phyloP scores from a whole-genome alignment of 2,329 filamentous ascomycete species.

The Drechslerella stenobrocha region DNA sequence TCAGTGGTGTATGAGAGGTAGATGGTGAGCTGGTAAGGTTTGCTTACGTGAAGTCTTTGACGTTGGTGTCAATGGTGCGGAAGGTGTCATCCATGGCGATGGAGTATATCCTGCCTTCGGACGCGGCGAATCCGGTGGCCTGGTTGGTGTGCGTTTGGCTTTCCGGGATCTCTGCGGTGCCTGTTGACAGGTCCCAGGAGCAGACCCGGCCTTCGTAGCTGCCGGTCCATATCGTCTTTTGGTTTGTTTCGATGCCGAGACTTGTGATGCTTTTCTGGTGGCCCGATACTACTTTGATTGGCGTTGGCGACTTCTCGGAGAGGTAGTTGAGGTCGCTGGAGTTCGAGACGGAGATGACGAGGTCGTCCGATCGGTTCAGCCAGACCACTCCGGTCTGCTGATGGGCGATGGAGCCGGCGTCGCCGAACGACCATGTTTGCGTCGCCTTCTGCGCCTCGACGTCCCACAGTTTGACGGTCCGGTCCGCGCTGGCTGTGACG shows the following conservation, averaged over 20 bases:
- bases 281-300: constrained; percentile 74
- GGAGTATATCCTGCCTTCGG: constrained; percentile 71
- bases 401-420: constrained; percentile 73
- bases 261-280: constrained; percentile 92
- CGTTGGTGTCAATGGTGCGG: constrained; percentile 67
- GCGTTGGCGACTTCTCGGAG: constrained; percentile 69
- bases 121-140: constrained; percentile 71
- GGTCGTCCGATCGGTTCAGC: constrained; percentile 77
- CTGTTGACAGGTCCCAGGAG: constrained; percentile 76
- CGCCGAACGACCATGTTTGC: constrained; percentile 83
- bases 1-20: not conserved
- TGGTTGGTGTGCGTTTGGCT: constrained; percentile 85
- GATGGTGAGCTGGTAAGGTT: not conserved
- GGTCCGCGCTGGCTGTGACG: constrained; percentile 89
- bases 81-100: constrained; percentile 94
- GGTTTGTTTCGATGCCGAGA: constrained; percentile 63
- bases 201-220: constrained; percentile 88
- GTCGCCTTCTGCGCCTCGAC: constrained; percentile 73
- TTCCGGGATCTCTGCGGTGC: constrained; percentile 71
- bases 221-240: constrained; percentile 77
- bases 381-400: constrained; percentile 96
- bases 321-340: constrained; percentile 90
- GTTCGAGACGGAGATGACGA: constrained; percentile 87
- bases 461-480: constrained; percentile 94
- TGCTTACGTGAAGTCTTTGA: constrained; percentile 50